Evolutionary conservation across 345 rosid genomes (phyloP), one percentile per base, ranked within the genome.

Genomic region (Camelina hispida): DNA sequence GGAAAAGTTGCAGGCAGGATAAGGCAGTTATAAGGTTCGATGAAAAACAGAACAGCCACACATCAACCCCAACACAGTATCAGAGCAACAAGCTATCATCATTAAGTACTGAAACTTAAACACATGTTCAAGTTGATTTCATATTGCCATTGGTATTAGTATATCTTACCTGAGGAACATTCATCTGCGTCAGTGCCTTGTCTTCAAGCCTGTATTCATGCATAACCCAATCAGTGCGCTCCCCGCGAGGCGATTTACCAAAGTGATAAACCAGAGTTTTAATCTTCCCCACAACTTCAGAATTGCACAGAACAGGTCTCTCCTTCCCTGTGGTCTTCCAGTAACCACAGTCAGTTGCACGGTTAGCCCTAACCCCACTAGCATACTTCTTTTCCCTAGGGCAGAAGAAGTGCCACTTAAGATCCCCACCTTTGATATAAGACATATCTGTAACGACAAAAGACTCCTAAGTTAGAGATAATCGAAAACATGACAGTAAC

Each of bases 301-400:
- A 37, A 18, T 84, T 78, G 72, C 84, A 62, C 1, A 32, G 16
- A 62, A 94, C 89, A 9, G 71, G 11, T 23, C 86, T 86, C 54
- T 91, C 98, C 22, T 82, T 88, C 46, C 98, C 98, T 0, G 96
- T 88, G 32, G 89, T 78, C 78, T 87, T 91, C 98, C 98, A 94
- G 61, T 23, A 94, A 13, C 98, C 98, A 48, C 69, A 69, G 11
- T 37, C 82, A 58, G 92, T 88, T 0, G 86, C 78, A 42, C 96
- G 94, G 4, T 87, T 88, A 66, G 67, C 58, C 46, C 88, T 82
- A 7, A n/a, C 77, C 0, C 97, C 95, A 34, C 25, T 82, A 0
- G 81, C 61, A 72, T 87, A 88, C 64, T 87, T 94, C 86, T 77
- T 94, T 66, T 77, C 88, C 15, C 84, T 66, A 0, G 97, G 91